Base-by-base conservation (phyloP, 2,329 filamentous ascomycete genomes). In the Thermothelomyces thermophilus region DNA sequence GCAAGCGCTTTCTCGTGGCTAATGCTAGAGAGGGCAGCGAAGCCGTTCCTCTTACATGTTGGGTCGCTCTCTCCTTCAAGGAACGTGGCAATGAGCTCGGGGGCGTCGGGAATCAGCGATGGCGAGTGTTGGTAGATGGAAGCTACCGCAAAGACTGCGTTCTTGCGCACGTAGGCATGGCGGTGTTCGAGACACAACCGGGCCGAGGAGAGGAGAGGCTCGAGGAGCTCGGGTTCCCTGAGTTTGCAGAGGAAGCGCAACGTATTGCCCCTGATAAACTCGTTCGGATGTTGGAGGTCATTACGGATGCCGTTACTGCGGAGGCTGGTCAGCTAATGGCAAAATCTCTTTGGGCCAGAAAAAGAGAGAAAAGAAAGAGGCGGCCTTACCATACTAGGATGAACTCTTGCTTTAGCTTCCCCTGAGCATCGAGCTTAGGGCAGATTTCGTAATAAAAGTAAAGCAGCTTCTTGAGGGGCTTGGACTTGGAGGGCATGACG, bases 361-460 rank as follows among this genome's bases (percentile, higher is more conserved):
- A 16, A 14, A n/a, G 33, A 9, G 33, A 16, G 30, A 31, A 14
- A 22, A 9, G 31, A 28, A 16, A 13, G 11, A 28, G 33, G 34
- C 36, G 2, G 19, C 37, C 54, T 43, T 76, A 96, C 91, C 93
- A 98, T 63, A 98, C 93, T 64, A 98, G 74, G 68, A 98, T 98
- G 89, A 96, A 97, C 73, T 98, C 93, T 72, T 98, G 93, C 77
- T 96, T 96, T 58, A 98, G 75, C 78, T 97, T 98, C 64, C 93
- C 93, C 65, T 77, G 84, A 47, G 84, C 77, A 70, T 98, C 93
- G 51, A 90, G 83, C 74, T 98, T 98, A 35, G 91, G 93, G 69
- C 93, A 97, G 67, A 97, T 93, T 73, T 98, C 93, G 68, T 97
- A 96, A 75, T 98, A 98, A 70, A 98, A 93, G 73, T 98, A 98